Percentiles rank a stretch among this genome's conserved stretches.
Conservation (phyloP, 441 rosid species). For the Adansonia madagascariensis region DNA sequence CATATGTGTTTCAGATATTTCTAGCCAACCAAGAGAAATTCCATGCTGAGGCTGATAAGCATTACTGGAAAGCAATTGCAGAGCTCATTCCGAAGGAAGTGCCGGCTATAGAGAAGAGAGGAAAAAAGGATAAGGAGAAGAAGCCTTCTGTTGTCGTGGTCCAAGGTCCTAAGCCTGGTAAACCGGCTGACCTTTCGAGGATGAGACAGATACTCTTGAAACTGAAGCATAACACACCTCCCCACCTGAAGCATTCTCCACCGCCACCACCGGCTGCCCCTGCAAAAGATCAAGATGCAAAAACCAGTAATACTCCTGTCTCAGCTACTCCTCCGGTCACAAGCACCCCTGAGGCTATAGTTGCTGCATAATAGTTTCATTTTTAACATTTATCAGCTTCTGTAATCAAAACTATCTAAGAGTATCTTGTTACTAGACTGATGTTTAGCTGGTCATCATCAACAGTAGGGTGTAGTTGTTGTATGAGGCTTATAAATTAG, state of each 20-base stretch:
- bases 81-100: slow-evolving; percentile 88
- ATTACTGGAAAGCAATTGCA: slow-evolving; percentile 87
- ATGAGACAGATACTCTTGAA: slow-evolving; percentile 74
- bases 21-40: slow-evolving; percentile 66
- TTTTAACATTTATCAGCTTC: slow-evolving; percentile 11
- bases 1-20: slow-evolving; percentile 48
- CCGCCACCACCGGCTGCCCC: slow-evolving; percentile 44
- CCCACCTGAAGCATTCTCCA: slow-evolving; percentile 65
- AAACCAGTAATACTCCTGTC: slow-evolving; percentile 30
- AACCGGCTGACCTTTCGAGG: slow-evolving; percentile 82
- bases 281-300: slow-evolving; percentile 38
- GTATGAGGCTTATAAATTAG: slow-evolving; percentile 33
- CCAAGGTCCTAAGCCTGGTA: slow-evolving; percentile 91
- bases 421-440: not conserved
- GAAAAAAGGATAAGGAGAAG: slow-evolving; percentile 73
- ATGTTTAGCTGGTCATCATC: slow-evolving; percentile 11
- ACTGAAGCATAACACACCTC: slow-evolving; percentile 75
- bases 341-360: slow-evolving; percentile 45
- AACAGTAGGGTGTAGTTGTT: slow-evolving; percentile 1
- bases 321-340: slow-evolving; percentile 27
- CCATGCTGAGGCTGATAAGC: slow-evolving; percentile 69
- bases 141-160: slow-evolving; percentile 60
- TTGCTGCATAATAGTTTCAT: slow-evolving; percentile 45
- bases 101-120: slow-evolving; percentile 65
- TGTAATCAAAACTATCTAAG: not conserved